These are phyloP conservation scores for Cyphellophora attinorum DNA, from an alignment of 2,329 filamentous ascomycete species.

Conservation along the genomic window DNA sequence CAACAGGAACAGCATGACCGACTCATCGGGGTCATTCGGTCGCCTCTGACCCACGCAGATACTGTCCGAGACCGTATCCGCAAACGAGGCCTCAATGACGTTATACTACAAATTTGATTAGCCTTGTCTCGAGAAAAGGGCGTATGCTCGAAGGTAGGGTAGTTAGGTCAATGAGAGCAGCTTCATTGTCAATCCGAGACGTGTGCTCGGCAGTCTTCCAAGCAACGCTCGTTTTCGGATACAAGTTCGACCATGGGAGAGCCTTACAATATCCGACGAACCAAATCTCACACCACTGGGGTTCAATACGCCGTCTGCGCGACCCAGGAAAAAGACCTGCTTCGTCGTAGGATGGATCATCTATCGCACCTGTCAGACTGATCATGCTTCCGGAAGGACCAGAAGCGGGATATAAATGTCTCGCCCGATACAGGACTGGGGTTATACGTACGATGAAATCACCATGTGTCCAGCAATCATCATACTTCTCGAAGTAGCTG, in stretches of 20 bases:
- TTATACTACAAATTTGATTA: too few species aligned
- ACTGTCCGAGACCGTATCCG: slow-evolving; percentile 56
- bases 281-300: slow-evolving; percentile 87
- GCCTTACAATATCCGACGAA: slow-evolving; percentile 85
- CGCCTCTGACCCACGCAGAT: slow-evolving; percentile 71
- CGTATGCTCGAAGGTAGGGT: too few species aligned
- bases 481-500: slow-evolving; percentile 21
- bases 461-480: slow-evolving; percentile 68
- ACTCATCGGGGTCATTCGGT: slow-evolving; percentile 48
- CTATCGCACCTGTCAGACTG: too few species aligned
- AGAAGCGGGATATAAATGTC: too few species aligned
- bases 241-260: too few species aligned
- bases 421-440: too few species aligned
- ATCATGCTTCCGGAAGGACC: too few species aligned
- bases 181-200: too few species aligned
- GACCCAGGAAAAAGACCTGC: slow-evolving; percentile 56
- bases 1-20: slow-evolving; percentile 49
- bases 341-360: slow-evolving; percentile 59
- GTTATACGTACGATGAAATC: slow-evolving; percentile 65
- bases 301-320: slow-evolving; percentile 50
- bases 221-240: too few species aligned
- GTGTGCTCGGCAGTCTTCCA: too few species aligned
- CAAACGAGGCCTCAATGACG: slow-evolving; percentile 56
- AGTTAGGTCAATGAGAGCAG: too few species aligned
- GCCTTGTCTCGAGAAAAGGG: too few species aligned